These are phyloP conservation scores for Cinchona pubescens DNA, from an alignment of 257 asterid species.

Conservation along the genomic window DNA sequence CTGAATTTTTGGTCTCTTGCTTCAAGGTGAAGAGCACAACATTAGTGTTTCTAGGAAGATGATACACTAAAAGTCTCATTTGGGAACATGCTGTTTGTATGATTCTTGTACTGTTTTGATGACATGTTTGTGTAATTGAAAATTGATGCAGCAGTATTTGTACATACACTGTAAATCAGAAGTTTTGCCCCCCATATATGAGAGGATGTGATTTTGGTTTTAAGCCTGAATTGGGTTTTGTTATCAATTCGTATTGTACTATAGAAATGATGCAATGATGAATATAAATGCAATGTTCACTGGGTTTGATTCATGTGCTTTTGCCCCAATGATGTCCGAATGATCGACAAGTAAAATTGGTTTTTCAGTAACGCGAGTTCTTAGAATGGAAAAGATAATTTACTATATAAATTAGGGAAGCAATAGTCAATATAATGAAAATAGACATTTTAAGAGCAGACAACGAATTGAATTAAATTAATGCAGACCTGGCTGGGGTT, in stretches of 20 bases:
- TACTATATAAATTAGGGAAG: not conserved
- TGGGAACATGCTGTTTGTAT: conserved; percentile 9
- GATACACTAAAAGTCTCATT: not conserved
- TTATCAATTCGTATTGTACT: not conserved
- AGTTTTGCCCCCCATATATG: conserved; percentile 3
- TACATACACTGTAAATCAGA: conserved; percentile 20
- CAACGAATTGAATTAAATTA: conserved; percentile 21
- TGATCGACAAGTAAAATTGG: no score
- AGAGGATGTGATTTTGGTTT: not conserved
- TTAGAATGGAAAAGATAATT: no score
- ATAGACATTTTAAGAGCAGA: conserved; percentile 1
- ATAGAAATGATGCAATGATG: not conserved
- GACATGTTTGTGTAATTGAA: not conserved
- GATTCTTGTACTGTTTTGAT: not conserved
- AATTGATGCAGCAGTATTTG: conserved; percentile 6
- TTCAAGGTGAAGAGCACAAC: conserved; percentile 47
- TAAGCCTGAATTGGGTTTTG: not conserved
- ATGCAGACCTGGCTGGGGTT: conserved; percentile 22
- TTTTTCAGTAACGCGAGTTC: no score
- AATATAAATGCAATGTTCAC: not conserved
- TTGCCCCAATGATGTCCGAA: no score
- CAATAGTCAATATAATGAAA: not conserved
- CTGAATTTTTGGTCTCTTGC: conserved; percentile 90
- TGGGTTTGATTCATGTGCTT: no score
- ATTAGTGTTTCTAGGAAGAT: not conserved